Evolutionary conservation across 257 asterid species (phyloP), one percentile per base, ranked within the genome.

Genomic region (Cynanchum wilfordii): DNA sequence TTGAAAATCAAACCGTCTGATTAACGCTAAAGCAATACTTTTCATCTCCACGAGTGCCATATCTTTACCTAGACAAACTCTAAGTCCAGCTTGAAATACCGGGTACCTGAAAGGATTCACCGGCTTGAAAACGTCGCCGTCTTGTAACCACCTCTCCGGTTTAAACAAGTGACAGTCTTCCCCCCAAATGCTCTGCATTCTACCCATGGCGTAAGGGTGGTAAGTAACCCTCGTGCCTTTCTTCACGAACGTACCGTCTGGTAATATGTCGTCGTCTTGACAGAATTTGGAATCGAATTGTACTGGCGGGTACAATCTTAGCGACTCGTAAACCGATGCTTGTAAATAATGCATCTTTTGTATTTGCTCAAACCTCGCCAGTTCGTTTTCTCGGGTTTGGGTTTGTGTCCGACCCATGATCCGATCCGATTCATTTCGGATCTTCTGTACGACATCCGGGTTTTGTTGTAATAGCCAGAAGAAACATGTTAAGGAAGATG

Each of bases 281-380:
- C 95, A 81, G 44, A 87, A 89, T 70, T 92, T 92, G 0, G 97
- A 92, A 72, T 92, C 97, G 45, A 92, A 87, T 57, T 92, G 96
- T 55, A 92, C 96, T 0, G 97, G 97, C 1, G 97, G 97, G 66
- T 78, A 89, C 2, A 92, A 72, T 33, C 96, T 73, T 83, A 89
- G 81, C 76, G 89, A 81, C 84, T 92, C 96, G 75, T 87, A 87
- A 25, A 88, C 78, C 24, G 90, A 87, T 15, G 93, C 96, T 27
- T 90, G 87, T 40, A 92, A 66, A 68, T 84, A 88, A 29, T 79
- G 88, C 93, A 88, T 84, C 54, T 81, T 79, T 0, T 79, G 79
- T 25, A 88, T 64, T 73, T 86, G 84, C 51, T 76, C 70, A n/a
- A 76, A 82, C 19, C 36, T 82, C 0, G 80, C 77, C 0, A 80